phyloP scores from a whole-genome alignment of 139 green algal genomes.

The Chlamydomonas asymmetrica region DNA sequence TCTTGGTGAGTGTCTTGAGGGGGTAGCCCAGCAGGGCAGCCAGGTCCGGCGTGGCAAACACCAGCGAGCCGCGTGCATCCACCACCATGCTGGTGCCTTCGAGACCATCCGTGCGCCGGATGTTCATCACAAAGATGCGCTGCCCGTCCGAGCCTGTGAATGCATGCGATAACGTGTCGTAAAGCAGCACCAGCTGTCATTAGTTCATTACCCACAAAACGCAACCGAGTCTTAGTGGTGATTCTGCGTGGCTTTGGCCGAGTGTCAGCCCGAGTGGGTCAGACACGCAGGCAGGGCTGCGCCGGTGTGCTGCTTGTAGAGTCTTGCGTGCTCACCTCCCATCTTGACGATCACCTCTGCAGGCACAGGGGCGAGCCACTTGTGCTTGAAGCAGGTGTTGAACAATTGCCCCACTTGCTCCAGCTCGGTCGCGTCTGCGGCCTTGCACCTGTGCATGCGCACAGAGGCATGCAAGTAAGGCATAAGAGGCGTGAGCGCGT shows the following conservation, averaged over 20 bases:
- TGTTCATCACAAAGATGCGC: conserved; percentile 27
- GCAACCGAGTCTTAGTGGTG: not conserved
- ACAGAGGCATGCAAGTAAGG: not conserved
- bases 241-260: too few relatives aligned
- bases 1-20: conserved; percentile 12
- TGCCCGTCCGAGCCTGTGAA: conserved; percentile 22
- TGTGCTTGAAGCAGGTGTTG: conserved; percentile 4
- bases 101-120: conserved; percentile 13
- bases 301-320: not conserved
- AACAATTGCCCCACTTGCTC: not conserved
- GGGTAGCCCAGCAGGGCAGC: conserved; percentile 27
- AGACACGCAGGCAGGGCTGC: not conserved
- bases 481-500: not conserved
- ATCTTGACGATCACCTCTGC: conserved; percentile 1
- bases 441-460: conserved; percentile 8
- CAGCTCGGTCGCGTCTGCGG: not conserved
- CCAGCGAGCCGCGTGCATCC: conserved; percentile 25
- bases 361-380: conserved; percentile 2
- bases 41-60: conserved; percentile 34
- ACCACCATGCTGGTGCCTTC: conserved; percentile 28
- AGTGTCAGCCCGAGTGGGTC: too few relatives aligned
- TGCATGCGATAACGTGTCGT: not conserved
- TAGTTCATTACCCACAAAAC: not conserved
- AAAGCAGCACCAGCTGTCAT: not conserved
- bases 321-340: not conserved